Percentiles rank a stretch among this genome's conserved stretches.
phyloP scores from a whole-genome alignment of 108 stramenopile genomes.

The Mediolabrus comicus region DNA sequence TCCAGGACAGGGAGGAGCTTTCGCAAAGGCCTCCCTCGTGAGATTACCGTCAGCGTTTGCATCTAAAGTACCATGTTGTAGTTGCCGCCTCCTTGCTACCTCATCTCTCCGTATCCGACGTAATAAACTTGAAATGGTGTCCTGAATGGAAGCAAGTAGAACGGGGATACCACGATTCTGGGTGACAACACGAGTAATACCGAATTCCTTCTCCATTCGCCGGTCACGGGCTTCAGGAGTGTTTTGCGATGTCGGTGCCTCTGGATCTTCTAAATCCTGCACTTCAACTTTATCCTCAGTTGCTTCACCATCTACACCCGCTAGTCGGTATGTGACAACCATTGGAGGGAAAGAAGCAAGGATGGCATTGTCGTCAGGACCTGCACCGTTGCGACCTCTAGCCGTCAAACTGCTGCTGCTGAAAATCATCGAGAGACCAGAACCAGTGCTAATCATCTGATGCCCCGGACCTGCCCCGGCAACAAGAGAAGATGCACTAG shows the following conservation, averaged over 20 bases:
- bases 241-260: conserved; percentile 44
- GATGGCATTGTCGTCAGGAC: conserved; percentile 38
- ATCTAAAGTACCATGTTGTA: neutral
- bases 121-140: conserved; percentile 52
- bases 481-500: conserved; percentile 52
- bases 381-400: conserved; percentile 22
- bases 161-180: conserved; percentile 55
- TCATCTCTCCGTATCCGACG: conserved; percentile 74
- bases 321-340: conserved; percentile 77
- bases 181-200: conserved; percentile 61
- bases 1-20: conserved; percentile 57
- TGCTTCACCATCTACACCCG: conserved; percentile 88
- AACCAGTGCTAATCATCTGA: conserved; percentile 50
- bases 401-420: conserved; percentile 33
- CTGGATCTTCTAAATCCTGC: conserved; percentile 68
- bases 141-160: conserved; percentile 61
- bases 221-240: conserved; percentile 48
- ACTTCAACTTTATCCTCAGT: conserved; percentile 80
- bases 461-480: conserved; percentile 47
- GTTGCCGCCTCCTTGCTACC: conserved; percentile 16
- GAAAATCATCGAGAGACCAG: conserved; percentile 74
- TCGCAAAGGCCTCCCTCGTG: conserved; percentile 53
- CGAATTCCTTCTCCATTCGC: conserved; percentile 77
- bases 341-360: conserved; percentile 60
- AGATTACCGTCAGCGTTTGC: conserved; percentile 32